phyloP scores from a whole-genome alignment of 257 asterid species.

The Cynanchum wilfordii region DNA sequence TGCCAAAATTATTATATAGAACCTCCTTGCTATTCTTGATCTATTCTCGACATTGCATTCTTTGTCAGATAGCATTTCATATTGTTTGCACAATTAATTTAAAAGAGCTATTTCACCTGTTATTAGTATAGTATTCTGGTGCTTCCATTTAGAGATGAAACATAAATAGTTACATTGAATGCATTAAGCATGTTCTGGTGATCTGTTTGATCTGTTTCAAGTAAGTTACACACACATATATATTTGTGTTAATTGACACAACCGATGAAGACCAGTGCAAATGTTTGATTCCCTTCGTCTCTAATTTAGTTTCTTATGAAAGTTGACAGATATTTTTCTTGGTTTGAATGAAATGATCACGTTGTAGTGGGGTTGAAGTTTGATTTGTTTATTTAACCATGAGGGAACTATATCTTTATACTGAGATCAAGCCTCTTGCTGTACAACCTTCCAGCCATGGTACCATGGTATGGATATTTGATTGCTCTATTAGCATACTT shows the following conservation, averaged over 20 bases:
- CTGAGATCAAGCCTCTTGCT: neutral
- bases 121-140: neutral
- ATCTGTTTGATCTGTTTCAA: neutral
- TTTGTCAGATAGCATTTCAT: neutral
- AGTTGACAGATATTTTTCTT: neutral
- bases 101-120: neutral
- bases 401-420: neutral
- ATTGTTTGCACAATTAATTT: neutral
- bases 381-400: neutral
- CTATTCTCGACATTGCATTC: neutral
- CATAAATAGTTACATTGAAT: neutral
- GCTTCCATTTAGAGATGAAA: neutral
- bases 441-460: neutral
- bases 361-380: neutral
- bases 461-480: neutral
- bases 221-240: neutral
- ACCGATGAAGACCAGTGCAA: neutral
- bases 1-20: neutral
- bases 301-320: neutral
- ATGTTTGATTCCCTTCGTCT: neutral
- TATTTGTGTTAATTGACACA: no score
- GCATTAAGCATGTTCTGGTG: neutral
- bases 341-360: neutral
- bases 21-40: neutral
- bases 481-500: neutral